Base-by-base conservation (phyloP, 208 protist genomes). In the Entamoeba moshkovskii region DNA sequence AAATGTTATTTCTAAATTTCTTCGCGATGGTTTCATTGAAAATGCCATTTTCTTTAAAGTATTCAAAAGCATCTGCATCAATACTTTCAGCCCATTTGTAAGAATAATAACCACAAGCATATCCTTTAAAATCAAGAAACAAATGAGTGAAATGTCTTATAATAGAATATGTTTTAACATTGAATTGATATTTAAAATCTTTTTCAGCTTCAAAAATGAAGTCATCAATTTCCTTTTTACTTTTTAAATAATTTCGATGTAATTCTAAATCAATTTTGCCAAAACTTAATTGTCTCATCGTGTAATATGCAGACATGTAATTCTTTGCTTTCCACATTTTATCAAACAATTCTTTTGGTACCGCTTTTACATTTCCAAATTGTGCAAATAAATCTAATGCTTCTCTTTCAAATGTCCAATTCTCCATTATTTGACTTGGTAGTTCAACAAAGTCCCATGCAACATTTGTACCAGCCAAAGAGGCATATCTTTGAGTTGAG, bases 21-120 rank as follows among this genome's bases (percentile, higher is more conserved):
- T 44, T 93, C n/a, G 45, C 91, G 3, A 52, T 38, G 15, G 13
- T 8, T 52, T 46, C 2, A 93, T 93, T 33, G 22, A 38, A 45
- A 46, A 93, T 38, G 0, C 85, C 85, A 47, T 49, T 47, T 93
- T 93, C 91, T 48, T 93, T 47, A 48, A 93, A 93, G 49, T 25
- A 22, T 49, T 46, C 33, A 45, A 45, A 93, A 15, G 45, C 38
- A 42, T 93, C 91, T 46, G 45, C 38, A 29, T 2, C 2, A 38
- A 93, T 45, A 93, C 44, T 38, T 48, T 93, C 91, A 49, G 91
- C 91, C 13, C 13, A 93, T n/a, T 93, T 93, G n/a, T 93, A 93
- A 93, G 45, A 52, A 93, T 49, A 93, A 48, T 93, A 93, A 0
- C 45, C 44, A 52, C 45, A 45, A 1, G 91, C 33, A 93, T 93